Conservation (phyloP, 2,329 filamentous ascomycete species). For the Xylaria sp. region DNA sequence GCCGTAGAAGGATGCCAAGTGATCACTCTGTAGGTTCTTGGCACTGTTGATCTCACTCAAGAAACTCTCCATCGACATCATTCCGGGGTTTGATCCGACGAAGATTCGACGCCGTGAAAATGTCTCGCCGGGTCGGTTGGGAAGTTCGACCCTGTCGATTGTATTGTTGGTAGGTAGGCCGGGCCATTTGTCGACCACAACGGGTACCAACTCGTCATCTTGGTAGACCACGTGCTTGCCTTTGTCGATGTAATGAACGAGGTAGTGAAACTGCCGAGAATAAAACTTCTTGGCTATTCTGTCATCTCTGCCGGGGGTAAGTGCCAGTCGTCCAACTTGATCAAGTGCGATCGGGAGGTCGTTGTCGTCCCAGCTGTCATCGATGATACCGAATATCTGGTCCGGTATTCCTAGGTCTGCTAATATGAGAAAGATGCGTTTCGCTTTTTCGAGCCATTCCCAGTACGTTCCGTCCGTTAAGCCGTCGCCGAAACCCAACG, state of each 20-base stretch:
- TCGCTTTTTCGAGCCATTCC: slow-evolving; percentile 79
- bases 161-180: slow-evolving; percentile 51
- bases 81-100: slow-evolving; percentile 58
- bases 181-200: slow-evolving; percentile 69
- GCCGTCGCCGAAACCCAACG: slow-evolving; percentile 74
- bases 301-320: slow-evolving; percentile 69
- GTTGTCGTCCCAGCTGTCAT: slow-evolving; percentile 80
- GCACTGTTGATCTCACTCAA: slow-evolving; percentile 69
- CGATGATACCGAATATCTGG: slow-evolving; percentile 78
- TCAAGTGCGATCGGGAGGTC: slow-evolving; percentile 76
- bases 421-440: slow-evolving; percentile 76
- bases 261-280: slow-evolving; percentile 74
- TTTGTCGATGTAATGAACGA: slow-evolving; percentile 70
- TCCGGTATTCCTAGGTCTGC: slow-evolving; percentile 75
- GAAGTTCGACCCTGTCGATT: slow-evolving; percentile 70
- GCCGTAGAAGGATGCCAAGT: slow-evolving; percentile 76
- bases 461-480: slow-evolving; percentile 79
- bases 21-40: slow-evolving; percentile 69
- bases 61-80: slow-evolving; percentile 64
- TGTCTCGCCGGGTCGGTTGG: slow-evolving; percentile 66
- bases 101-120: slow-evolving; percentile 69
- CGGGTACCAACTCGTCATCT: slow-evolving; percentile 74
- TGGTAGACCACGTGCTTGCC: slow-evolving; percentile 72
- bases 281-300: slow-evolving; percentile 75
- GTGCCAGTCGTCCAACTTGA: slow-evolving; percentile 70